Evolutionary conservation across 352 stramenopile species (phyloP).

Genomic region (Pythium rhizo-oryzae): DNA sequence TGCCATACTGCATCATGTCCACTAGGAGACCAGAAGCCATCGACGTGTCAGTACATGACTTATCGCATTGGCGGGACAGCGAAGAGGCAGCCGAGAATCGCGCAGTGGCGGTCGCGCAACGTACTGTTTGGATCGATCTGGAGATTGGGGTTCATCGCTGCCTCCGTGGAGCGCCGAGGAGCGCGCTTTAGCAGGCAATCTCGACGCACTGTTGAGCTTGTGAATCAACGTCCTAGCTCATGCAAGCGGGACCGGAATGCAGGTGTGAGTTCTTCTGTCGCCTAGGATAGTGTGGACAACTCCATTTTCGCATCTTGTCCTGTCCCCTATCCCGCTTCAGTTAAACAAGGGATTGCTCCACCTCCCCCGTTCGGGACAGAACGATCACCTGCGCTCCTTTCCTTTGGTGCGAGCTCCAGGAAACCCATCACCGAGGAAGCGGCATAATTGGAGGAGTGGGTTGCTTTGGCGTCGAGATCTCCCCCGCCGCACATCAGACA

Average conservation of each 20-base stretch:
- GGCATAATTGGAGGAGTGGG: neutral
- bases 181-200: neutral
- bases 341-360: slow-evolving; percentile 12
- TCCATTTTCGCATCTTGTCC: neutral
- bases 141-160: slow-evolving; percentile 31
- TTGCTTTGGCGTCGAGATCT: neutral
- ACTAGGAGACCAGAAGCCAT: slow-evolving; percentile 28
- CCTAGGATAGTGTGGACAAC: slow-evolving; percentile 17
- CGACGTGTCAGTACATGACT: neutral
- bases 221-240: slow-evolving; percentile 13
- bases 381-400: slow-evolving; percentile 23
- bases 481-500: slow-evolving; percentile 13
- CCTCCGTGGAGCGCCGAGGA: neutral
- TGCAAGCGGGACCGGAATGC: neutral
- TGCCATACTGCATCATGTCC: slow-evolving; percentile 59
- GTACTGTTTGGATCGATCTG: slow-evolving; percentile 27
- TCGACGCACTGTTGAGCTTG: neutral
- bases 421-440: slow-evolving; percentile 23
- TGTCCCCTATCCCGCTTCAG: neutral
- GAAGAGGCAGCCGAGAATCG: neutral
- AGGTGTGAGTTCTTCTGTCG: neutral
- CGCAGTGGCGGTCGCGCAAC: neutral
- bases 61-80: neutral
- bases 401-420: slow-evolving; percentile 3
- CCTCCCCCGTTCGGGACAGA: slow-evolving; percentile 5